phyloP scores from a whole-genome alignment of 2,329 filamentous ascomycete species.

The Hypoxylon sp. region DNA sequence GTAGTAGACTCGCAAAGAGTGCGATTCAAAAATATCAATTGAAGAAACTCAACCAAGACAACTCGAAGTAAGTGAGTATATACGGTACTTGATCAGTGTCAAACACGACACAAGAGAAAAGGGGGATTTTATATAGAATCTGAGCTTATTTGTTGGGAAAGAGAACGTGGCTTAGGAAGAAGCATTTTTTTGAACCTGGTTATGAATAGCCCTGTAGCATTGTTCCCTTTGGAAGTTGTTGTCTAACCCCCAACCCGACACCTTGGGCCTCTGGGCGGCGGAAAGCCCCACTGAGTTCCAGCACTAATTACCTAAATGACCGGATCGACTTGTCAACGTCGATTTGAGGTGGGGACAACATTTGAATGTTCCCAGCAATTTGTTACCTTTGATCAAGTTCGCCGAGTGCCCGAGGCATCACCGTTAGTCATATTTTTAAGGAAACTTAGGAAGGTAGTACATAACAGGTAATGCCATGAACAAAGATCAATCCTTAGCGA shows the following conservation, averaged over 20 bases:
- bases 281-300: constrained; percentile 27
- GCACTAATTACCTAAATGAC: constrained; percentile 15
- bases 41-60: background rate
- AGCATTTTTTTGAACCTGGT: constrained; percentile 8
- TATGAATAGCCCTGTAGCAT: background rate
- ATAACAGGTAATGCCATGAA: background rate
- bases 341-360: background rate
- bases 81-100: background rate
- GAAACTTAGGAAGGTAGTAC: background rate
- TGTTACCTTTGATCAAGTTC: background rate
- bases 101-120: constrained; percentile 2
- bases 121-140: constrained; percentile 4
- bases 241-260: constrained; percentile 27
- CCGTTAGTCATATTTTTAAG: background rate
- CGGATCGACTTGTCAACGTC: constrained; percentile 8
- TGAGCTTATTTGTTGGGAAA: constrained; percentile 31
- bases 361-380: background rate
- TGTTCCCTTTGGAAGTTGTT: constrained; percentile 8
- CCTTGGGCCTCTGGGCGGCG: constrained; percentile 25
- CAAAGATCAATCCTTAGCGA: background rate
- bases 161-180: constrained; percentile 24
- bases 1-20: background rate
- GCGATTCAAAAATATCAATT: constrained; percentile 1
- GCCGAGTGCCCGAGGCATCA: constrained; percentile 10
- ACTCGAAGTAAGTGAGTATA: background rate